phyloP scores from a whole-genome alignment of 352 stramenopile species.

The Pythium biforme region DNA sequence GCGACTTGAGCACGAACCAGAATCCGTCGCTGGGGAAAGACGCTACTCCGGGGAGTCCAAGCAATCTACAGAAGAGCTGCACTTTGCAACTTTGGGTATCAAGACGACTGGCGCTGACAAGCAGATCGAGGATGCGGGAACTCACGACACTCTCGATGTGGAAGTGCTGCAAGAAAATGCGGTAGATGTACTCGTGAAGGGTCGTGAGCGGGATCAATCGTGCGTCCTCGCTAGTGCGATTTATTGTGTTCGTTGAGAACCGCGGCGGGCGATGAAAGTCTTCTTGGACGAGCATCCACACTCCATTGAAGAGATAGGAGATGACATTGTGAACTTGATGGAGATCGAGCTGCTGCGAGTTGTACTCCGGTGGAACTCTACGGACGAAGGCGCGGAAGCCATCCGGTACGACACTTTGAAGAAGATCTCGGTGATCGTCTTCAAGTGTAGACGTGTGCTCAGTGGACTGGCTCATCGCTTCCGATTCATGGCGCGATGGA shows the following conservation, averaged over 20 bases:
- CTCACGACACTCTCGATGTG: conserved; percentile 37
- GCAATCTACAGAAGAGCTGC: conserved; percentile 42
- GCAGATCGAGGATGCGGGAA: conserved; percentile 41
- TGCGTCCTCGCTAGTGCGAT: background rate
- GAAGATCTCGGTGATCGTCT: conserved; percentile 26
- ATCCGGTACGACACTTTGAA: conserved; percentile 33
- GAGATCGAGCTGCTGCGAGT: conserved; percentile 38
- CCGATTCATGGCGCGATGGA: background rate
- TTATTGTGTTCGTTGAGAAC: conserved; percentile 14
- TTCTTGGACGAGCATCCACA: conserved; percentile 43
- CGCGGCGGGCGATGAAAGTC: conserved; percentile 24
- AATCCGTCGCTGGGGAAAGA: conserved; percentile 38
- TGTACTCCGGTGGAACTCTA: conserved; percentile 36
- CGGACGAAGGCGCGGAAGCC: conserved; percentile 33
- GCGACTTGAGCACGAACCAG: conserved; percentile 52
- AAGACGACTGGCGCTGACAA: conserved; percentile 41
- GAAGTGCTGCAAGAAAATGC: conserved; percentile 52
- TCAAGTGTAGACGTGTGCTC: background rate
- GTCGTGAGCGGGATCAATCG: conserved; percentile 27
- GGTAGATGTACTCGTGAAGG: conserved; percentile 48
- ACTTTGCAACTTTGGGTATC: conserved; percentile 65
- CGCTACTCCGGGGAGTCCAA: conserved; percentile 40
- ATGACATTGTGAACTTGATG: conserved; percentile 38
- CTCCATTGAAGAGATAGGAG: conserved; percentile 49
- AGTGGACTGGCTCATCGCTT: background rate